Conservation (phyloP, 306 rosid genomes). For the apple (Malus domestica) region DNA sequence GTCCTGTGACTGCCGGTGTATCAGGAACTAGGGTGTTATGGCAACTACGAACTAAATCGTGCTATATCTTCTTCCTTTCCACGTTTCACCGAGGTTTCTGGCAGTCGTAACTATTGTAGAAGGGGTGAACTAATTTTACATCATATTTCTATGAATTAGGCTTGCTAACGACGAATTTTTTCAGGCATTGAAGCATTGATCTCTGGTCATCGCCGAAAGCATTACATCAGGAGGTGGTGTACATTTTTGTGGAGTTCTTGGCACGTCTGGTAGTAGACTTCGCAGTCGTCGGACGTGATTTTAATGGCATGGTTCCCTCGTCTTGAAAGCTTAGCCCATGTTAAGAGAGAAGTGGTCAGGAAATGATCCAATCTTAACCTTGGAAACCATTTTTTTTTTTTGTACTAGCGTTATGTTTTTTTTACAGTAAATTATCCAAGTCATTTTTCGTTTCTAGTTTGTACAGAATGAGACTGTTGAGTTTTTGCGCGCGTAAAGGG, state of each 20-base stretch:
- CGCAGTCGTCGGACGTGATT: not conserved
- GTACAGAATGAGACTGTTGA: no score
- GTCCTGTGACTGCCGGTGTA: not conserved
- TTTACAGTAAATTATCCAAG: no score
- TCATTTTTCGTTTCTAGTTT: no score
- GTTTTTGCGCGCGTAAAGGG: no score
- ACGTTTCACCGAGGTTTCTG: not conserved
- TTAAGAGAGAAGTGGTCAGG: no score
- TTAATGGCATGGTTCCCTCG: no score
- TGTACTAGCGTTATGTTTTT: no score
- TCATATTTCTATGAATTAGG: not conserved
- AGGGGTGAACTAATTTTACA: not conserved
- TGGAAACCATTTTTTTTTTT: no score
- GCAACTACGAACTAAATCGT: not conserved
- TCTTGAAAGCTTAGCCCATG: no score
- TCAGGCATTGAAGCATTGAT: slow-evolving; percentile 7
- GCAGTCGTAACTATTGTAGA: not conserved
- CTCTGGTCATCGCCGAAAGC: not conserved
- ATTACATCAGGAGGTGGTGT: not conserved
- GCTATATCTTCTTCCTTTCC: not conserved
- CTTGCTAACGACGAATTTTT: not conserved
- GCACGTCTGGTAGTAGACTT: not conserved
- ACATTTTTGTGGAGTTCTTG: not conserved
- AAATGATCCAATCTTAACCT: no score
- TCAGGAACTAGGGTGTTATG: not conserved